Evolutionary conservation across 2,329 filamentous ascomycete species (phyloP), one percentile per base, ranked within the genome.

Genomic region (Neonectria ditissima): DNA sequence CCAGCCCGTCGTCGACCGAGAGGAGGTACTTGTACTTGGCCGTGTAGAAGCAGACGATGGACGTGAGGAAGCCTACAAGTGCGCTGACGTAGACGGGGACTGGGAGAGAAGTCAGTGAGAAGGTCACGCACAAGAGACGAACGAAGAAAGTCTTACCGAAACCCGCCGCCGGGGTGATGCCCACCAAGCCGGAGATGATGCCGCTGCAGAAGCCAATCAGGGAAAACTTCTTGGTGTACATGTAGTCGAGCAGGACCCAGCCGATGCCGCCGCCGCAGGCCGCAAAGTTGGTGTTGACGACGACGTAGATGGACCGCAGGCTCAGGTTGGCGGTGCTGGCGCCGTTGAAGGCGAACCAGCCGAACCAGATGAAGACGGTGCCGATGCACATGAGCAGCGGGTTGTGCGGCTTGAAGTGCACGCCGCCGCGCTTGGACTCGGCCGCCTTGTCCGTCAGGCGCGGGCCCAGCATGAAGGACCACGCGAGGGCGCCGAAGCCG

Each of bases 361-460:
- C 87, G 63, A 90, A 89, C 87, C 88, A 91, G 64, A 91, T 89
- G 43, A 91, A 79, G 1, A 89, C 80, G 1, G 88, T 91, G 2
- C 88, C 88, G 2, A 91, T 81, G 68, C 87, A 88, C 68, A 91
- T 87, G 1, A 91, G 81, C 0, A 87, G 84, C 0, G 87, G 85
- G 74, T 89, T 90, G 73, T 91, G 88, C 1, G 87, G 84, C 73
- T 86, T 88, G 63, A 75, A 79, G 55, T 75, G 73, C 2, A 72
- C 53, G 0, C 65, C 66, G 0, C 65, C 67, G 14, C 41, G 61
- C 41, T 68, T 70, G 22, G 72, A 62, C 18, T 60, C 55, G 1
- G 64, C 47, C 0, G 62, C 66, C 51, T 44, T 71, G 30, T 68
- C 72, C 16, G 69, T 48, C 1, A 73, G 65, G 47, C 88, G 82